Evolutionary conservation across 2,329 filamentous ascomycete genomes (phyloP).

Genomic region (Parastagonospora nodorum): DNA sequence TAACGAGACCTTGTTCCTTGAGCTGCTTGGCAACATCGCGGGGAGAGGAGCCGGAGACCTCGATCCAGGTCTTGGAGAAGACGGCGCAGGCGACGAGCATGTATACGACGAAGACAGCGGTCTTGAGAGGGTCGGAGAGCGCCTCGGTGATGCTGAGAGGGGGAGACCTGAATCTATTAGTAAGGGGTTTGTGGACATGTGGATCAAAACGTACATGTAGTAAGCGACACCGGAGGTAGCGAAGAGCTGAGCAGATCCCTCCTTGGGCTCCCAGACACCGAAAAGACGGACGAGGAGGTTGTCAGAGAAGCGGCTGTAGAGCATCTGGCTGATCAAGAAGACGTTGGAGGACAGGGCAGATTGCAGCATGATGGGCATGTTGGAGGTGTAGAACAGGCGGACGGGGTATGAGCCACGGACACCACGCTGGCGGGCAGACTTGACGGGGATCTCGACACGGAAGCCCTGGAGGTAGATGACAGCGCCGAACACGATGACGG

Average conservation of each 20-base stretch:
- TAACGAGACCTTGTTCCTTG: slow-evolving; percentile 98
- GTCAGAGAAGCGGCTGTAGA: slow-evolving; percentile 98
- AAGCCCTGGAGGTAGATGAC: slow-evolving; percentile 99
- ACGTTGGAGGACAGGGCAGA: slow-evolving; percentile 98
- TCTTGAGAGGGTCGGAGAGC: slow-evolving; percentile 95
- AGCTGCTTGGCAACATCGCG: slow-evolving; percentile 99
- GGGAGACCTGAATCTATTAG: slow-evolving; percentile 63
- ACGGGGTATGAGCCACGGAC: slow-evolving; percentile 98
- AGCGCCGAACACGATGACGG: slow-evolving; percentile 88
- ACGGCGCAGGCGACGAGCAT: slow-evolving; percentile 97
- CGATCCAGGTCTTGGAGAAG: slow-evolving; percentile 99
- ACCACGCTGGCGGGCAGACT: slow-evolving; percentile 98
- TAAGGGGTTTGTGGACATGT: not conserved
- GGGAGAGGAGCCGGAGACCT: slow-evolving; percentile 96
- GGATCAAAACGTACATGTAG: slow-evolving; percentile 73
- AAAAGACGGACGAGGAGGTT: slow-evolving; percentile 97
- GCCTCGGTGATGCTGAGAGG: slow-evolving; percentile 97
- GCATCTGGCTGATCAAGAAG: slow-evolving; percentile 99
- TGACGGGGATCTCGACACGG: slow-evolving; percentile 99
- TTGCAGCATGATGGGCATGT: slow-evolving; percentile 99
- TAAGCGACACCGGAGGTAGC: slow-evolving; percentile 93
- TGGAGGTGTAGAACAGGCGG: slow-evolving; percentile 99
- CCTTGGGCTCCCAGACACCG: slow-evolving; percentile 97
- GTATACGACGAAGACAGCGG: slow-evolving; percentile 91
- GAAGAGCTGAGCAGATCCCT: slow-evolving; percentile 93